These are phyloP conservation scores for Fusarium sp. DNA, from an alignment of 2,329 filamentous ascomycete genomes.

Conservation along the genomic window DNA sequence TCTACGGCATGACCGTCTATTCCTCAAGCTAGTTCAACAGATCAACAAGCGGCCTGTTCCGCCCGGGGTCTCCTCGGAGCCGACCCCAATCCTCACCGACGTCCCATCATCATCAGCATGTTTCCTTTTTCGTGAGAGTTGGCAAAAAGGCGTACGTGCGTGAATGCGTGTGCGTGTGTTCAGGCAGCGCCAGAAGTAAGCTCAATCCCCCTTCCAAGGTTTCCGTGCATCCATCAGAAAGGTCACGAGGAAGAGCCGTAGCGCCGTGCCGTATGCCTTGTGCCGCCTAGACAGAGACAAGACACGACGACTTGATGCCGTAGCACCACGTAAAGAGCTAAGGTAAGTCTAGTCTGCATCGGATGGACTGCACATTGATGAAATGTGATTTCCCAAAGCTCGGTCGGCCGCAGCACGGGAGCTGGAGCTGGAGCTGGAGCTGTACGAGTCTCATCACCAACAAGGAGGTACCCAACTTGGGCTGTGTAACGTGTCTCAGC, in stretches of 20 bases:
- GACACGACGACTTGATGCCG: not conserved
- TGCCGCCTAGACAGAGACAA: not conserved
- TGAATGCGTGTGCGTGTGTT: not conserved
- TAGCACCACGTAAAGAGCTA: not conserved
- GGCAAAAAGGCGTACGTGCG: not conserved
- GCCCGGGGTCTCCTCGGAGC: slow-evolving; percentile 13
- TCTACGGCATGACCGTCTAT: slow-evolving; percentile 17
- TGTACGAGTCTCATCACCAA: slow-evolving; percentile 22
- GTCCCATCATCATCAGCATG: slow-evolving; percentile 15
- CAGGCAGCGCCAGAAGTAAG: not conserved
- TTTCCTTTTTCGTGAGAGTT: slow-evolving; percentile 9
- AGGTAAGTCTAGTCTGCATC: not conserved
- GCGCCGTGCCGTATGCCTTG: not conserved
- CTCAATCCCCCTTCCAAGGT: slow-evolving; percentile 6
- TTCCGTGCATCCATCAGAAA: slow-evolving; percentile 24
- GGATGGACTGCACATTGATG: not conserved
- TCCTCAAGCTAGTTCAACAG: not conserved
- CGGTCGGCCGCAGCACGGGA: slow-evolving; percentile 19
- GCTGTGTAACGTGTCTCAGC: slow-evolving; percentile 22
- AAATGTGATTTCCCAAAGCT: slow-evolving; percentile 5
- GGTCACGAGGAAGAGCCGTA: slow-evolving; percentile 25
- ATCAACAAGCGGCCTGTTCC: not conserved
- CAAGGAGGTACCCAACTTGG: not conserved
- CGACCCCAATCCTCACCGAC: slow-evolving; percentile 21
- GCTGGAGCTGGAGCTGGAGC: not conserved